Evolutionary conservation across 352 stramenopile species (phyloP), one percentile per base, ranked within the genome.

Genomic region (Globisporangium irregulare): DNA sequence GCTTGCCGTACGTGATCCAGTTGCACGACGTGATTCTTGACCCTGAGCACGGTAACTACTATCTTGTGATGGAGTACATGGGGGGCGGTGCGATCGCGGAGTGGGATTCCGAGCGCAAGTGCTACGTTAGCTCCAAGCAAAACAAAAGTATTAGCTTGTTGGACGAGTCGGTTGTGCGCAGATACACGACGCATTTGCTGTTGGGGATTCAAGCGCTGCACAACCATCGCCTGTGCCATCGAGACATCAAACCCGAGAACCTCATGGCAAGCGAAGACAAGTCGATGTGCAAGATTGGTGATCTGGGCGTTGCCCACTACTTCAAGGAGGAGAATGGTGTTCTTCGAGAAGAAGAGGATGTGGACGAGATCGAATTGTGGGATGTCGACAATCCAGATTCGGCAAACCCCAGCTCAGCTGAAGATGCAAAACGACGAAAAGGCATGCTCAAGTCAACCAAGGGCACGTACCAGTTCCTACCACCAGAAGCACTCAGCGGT

Each of bases 181-280:
- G 67, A 25, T 92, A 90, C 71, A 73, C 85, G 56, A 88, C 77
- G 0, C 78, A 88, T 56, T 67, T 90, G 9, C 73, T 90, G 32
- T 62, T 93, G 2, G 89, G 86, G 6, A 75, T 95, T 27, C 81
- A 93, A 51, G 87, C 87, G 8, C 69, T 95, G 2, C 89, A 97
- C 61, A 67, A 78, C 22, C 89, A 92, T 57, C 78, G 87, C 3
- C 64, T 95, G 3, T 89, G 86, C 15, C 89, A 97, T 60, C 86
- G 89, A 22, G 89, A 97, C 64, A 94, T 97, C 69, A 97, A 97
- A 61, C 86, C 86, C 1, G 86, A 92, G 59, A 94, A 94, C 50
- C 72, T 94, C 53, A 87, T 94, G 77, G 79, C 82, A 1, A 73
- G 84, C 58, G 80, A 91, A 18, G 67, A 82, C 25, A 70, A 75